Conservation (phyloP, 2,329 filamentous ascomycete genomes). For the Septoria linicola region DNA sequence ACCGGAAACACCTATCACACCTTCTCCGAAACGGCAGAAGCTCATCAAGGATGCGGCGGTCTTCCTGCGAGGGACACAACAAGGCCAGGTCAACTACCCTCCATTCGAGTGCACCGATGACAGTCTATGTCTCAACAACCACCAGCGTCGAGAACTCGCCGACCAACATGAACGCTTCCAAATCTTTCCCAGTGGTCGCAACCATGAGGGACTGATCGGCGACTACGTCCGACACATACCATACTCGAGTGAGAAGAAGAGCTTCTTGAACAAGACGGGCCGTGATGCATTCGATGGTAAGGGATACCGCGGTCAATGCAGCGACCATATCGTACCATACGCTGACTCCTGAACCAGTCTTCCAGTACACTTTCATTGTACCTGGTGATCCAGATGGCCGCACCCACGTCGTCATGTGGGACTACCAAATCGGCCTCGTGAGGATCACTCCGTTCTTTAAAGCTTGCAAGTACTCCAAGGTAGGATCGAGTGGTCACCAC, state of each 20-base stretch:
- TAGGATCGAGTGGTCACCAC: conserved; percentile 45
- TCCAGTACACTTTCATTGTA: conserved; percentile 77
- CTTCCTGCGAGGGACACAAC: conserved; percentile 60
- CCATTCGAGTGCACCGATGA: conserved; percentile 65
- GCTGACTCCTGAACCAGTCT: conserved; percentile 54
- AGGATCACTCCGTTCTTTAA: conserved; percentile 96
- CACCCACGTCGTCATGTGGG: conserved; percentile 75
- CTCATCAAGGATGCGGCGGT: conserved; percentile 64
- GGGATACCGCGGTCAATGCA: neutral
- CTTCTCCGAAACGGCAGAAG: conserved; percentile 50
- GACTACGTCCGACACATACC: conserved; percentile 67
- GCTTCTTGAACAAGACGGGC: conserved; percentile 81
- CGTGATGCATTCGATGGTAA: conserved; percentile 85
- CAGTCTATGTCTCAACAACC: conserved; percentile 24
- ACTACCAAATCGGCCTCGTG: conserved; percentile 91
- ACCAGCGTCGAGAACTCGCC: conserved; percentile 48
- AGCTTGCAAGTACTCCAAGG: conserved; percentile 83
- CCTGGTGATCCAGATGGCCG: conserved; percentile 59
- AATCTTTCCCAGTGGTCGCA: conserved; percentile 63
- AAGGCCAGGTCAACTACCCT: conserved; percentile 69
- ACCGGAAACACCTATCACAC: conserved; percentile 27
- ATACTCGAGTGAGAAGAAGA: conserved; percentile 92
- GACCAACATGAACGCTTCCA: conserved; percentile 62
- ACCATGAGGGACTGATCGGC: conserved; percentile 43
- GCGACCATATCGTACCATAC: neutral